Evolutionary conservation across 805 yeast genomes (phyloP), one percentile per base, ranked within the genome.

Genomic region (Brettanomyces anomalus): DNA sequence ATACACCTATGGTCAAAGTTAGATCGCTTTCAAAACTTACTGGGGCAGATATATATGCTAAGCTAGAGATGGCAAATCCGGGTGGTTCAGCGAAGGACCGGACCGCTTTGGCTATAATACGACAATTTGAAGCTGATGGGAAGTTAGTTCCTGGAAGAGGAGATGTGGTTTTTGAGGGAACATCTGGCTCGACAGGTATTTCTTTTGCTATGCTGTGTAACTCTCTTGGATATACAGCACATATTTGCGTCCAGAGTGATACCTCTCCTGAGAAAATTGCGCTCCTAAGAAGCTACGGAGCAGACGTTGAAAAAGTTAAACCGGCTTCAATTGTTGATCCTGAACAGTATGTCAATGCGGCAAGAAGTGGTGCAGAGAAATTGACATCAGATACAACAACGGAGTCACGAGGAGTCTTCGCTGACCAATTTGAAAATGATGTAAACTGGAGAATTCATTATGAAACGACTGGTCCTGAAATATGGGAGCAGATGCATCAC

Each of bases 261-360:
- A 93, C 97, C 0, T 81, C 95, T 0, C 68, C 68, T 2, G 98
- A 90, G 52, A 90, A 90, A 55, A 58, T 90, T 19, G 78, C 76
- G 41, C 68, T 93, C 21, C 66, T 90, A 40, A 70, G 70, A 43
- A 71, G 83, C 30, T 70, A 85, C 39, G 97, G 97, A 3, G 97
- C 96, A 0, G 72, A 65, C 2, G 74, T 90, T 6, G 87, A 85
- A 54, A 80, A 81, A 42, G 97, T 90, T 10, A 81, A 84, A 45
- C 97, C 98, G 0, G 97, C 97, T 1, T 79, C 95, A 5, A 93
- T 90, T 38, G 96, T 88, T 14, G 97, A 93, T 61, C 89, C 93
- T 1, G 76, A 76, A 47, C 97, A 90, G 59, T 90, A 93, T 56
- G 96, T 89, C 35, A 93, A 90, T 57, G 81, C 82, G 4, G 97